Percentiles rank a stretch among this genome's conserved stretches.
Evolutionary conservation across 305 asterid genomes (phyloP).

Genomic region (Rubia peregrina): DNA sequence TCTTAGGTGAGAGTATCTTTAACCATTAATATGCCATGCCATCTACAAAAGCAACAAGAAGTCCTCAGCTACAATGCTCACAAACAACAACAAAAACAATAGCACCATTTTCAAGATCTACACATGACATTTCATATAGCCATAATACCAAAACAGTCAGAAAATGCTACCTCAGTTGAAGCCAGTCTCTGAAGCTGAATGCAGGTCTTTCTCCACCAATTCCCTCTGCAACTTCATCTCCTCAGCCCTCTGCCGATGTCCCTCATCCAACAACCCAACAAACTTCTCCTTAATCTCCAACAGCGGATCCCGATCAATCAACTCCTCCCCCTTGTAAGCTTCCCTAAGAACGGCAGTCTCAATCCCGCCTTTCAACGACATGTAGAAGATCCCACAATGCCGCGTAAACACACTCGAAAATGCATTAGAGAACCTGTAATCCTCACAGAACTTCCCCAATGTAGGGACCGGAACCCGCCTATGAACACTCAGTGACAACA

Average conservation of each 20-base stretch:
- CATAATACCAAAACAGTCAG: neutral
- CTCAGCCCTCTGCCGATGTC: constrained; percentile 45
- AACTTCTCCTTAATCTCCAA: constrained; percentile 33
- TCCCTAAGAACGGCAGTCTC: constrained; percentile 81
- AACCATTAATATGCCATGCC: neutral
- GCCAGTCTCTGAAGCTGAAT: constrained; percentile 24
- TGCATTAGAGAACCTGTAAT: constrained; percentile 68
- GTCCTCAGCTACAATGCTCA: neutral
- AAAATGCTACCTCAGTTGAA: constrained; percentile 8
- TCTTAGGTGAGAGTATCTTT: neutral
- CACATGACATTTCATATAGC: neutral
- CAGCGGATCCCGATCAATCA: constrained; percentile 72
- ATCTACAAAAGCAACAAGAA: neutral
- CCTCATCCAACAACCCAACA: constrained; percentile 35
- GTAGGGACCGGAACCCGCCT: constrained; percentile 49
- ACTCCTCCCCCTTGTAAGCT: constrained; percentile 56
- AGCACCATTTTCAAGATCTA: neutral
- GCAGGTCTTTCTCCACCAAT: constrained; percentile 38
- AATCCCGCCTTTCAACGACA: constrained; percentile 84
- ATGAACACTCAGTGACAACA: constrained; percentile 66
- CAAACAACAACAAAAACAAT: neutral
- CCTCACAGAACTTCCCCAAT: constrained; percentile 83
- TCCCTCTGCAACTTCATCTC: constrained; percentile 36
- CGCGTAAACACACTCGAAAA: constrained; percentile 73
- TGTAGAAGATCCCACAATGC: constrained; percentile 82